Evolutionary conservation across 1,139 yeast genomes (phyloP).

Genomic region (Protomyces pachydermus): DNA sequence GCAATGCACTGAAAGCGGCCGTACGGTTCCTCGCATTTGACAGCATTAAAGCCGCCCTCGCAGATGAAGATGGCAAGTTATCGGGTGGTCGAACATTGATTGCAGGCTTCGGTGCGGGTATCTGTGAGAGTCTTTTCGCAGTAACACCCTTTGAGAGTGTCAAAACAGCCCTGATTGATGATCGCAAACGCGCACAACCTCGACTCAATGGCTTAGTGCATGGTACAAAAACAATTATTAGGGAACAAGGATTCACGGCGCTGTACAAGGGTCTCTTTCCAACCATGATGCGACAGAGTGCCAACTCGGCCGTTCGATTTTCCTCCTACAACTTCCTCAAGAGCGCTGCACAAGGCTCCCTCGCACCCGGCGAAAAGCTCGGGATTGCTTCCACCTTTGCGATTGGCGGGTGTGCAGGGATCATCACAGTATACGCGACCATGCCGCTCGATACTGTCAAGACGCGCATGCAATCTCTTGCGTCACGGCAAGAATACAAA

Average conservation of each 20-base stretch:
- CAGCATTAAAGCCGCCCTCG: constrained; percentile 66
- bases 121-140: constrained; percentile 83
- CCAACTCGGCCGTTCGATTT: constrained; percentile 88
- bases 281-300: constrained; percentile 90
- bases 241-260: constrained; percentile 76
- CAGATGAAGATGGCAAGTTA: constrained; percentile 79
- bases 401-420: constrained; percentile 90
- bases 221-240: constrained; percentile 59
- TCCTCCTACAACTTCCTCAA: constrained; percentile 91
- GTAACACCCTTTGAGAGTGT: constrained; percentile 97
- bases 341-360: constrained; percentile 68
- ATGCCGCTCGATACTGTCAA: constrained; percentile 98
- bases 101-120: constrained; percentile 96
- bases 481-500: constrained; percentile 63
- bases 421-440: constrained; percentile 81
- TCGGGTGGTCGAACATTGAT: constrained; percentile 81
- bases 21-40: constrained; percentile 92
- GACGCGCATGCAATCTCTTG: constrained; percentile 94
- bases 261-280: constrained; percentile 87
- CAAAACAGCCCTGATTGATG: constrained; percentile 90
- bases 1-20: constrained; percentile 92
- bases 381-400: constrained; percentile 75
- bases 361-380: constrained; percentile 59
- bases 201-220: constrained; percentile 63
- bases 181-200: constrained; percentile 60